Evolutionary conservation across 805 yeast species (phyloP).

Genomic region (Candida xyloterini): DNA sequence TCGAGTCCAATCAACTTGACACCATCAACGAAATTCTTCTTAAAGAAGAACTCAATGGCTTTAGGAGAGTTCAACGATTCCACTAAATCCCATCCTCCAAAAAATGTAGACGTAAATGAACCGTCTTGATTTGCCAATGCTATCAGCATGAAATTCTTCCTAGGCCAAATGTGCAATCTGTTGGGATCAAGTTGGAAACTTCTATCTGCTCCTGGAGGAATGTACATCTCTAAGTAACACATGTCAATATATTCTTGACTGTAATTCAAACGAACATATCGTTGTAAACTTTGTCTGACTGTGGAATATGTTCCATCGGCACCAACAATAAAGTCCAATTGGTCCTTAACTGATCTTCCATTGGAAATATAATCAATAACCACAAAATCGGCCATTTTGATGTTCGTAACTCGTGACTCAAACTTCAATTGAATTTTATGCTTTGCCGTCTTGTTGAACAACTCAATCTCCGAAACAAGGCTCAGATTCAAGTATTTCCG

Average conservation of each 20-base stretch:
- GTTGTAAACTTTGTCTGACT: conserved; percentile 66
- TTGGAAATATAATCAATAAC: conserved; percentile 6
- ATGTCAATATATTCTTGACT: conserved; percentile 78
- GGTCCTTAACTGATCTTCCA: conserved; percentile 6
- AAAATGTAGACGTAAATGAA: conserved; percentile 85
- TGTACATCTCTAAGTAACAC: conserved; percentile 76
- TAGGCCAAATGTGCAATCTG: conserved; percentile 91
- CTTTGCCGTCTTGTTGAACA: conserved; percentile 24
- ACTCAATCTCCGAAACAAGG: conserved; percentile 56
- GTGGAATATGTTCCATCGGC: conserved; percentile 84
- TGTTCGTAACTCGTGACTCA: conserved; percentile 50
- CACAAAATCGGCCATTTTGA: conserved; percentile 33
- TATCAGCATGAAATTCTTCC: conserved; percentile 81
- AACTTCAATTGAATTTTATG: conserved; percentile 45
- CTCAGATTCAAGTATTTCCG: conserved; percentile 64
- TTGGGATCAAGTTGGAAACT: conserved; percentile 60
- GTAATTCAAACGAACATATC: conserved; percentile 63
- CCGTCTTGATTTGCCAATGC: conserved; percentile 85
- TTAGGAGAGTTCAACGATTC: conserved; percentile 47
- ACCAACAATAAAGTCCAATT: conserved; percentile 67
- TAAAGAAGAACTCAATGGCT: conserved; percentile 49
- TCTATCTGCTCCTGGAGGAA: conserved; percentile 52
- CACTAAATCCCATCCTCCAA: conserved; percentile 72
- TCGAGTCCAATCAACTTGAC: conserved; percentile 61
- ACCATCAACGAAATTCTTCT: conserved; percentile 70